phyloP scores from a whole-genome alignment of 108 stramenopile genomes.

The Schizochytrium sp. region DNA sequence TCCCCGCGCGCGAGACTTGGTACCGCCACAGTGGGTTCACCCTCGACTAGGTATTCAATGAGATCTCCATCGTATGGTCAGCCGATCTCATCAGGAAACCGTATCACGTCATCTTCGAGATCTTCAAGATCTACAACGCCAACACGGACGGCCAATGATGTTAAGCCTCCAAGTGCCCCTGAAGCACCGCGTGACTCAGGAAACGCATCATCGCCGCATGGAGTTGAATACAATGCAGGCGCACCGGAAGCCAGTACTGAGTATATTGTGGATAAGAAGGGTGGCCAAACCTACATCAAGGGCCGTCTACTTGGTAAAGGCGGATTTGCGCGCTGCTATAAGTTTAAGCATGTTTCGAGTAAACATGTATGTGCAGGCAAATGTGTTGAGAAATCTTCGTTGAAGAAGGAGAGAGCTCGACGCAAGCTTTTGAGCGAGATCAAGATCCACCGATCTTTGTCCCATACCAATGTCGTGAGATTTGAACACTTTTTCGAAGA shows the following conservation, averaged over 20 bases:
- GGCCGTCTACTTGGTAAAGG: conserved; percentile 71
- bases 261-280: conserved; percentile 34
- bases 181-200: not conserved
- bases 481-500: conserved; percentile 99
- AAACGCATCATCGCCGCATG: not conserved
- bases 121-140: no score
- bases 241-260: not conserved
- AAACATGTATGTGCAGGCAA: conserved; percentile 88
- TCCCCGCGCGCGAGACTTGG: no score
- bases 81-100: no score
- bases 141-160: no score
- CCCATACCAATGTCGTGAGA: conserved; percentile 89
- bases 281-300: conserved; percentile 61
- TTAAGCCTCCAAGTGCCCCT: no score
- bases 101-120: no score
- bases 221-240: not conserved
- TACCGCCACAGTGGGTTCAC: no score
- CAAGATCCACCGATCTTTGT: conserved; percentile 93
- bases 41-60: no score
- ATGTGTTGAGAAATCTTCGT: conserved; percentile 91
- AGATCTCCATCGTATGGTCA: no score
- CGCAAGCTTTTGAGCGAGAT: conserved; percentile 96
- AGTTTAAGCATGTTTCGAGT: conserved; percentile 84
- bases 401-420: conserved; percentile 84
- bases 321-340: conserved; percentile 92